phyloP scores from a whole-genome alignment of 208 protist genomes.

The Leishmania martiniquensis region DNA sequence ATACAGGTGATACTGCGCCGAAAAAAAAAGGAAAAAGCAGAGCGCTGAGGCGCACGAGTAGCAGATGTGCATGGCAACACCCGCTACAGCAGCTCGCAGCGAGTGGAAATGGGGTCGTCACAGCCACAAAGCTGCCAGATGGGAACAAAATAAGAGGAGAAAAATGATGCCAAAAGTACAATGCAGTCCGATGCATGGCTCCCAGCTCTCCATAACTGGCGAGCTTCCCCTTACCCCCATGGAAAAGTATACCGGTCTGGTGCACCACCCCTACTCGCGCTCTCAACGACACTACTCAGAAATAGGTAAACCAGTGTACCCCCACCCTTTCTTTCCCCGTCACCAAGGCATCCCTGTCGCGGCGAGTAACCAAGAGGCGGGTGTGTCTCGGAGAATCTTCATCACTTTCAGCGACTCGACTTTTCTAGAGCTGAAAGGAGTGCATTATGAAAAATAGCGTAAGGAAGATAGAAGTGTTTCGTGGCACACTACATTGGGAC shows the following conservation, averaged over 20 bases:
- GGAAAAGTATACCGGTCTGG: background rate
- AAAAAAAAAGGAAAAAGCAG: slow-evolving; percentile 11
- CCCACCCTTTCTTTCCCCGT: background rate
- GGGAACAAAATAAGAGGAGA: slow-evolving; percentile 10
- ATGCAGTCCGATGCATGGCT: background rate
- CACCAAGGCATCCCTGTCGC: background rate
- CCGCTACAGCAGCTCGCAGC: slow-evolving; percentile 2
- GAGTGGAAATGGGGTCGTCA: background rate
- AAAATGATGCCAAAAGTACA: background rate
- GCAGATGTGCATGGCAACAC: background rate
- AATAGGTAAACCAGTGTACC: background rate
- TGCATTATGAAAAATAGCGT: background rate
- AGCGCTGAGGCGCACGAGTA: background rate
- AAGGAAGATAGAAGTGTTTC: too few species aligned
- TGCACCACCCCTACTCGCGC: background rate
- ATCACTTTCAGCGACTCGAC: background rate
- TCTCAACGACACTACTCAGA: background rate
- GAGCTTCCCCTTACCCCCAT: background rate
- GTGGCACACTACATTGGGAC: too few species aligned
- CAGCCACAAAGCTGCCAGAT: background rate
- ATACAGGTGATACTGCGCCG: background rate
- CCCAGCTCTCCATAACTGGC: background rate
- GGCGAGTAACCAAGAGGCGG: background rate
- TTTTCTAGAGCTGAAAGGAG: background rate
- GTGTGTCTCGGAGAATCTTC: background rate